Evolutionary conservation across 331 rosid species (phyloP).

Genomic region (Erythrophleum ivorense): DNA sequence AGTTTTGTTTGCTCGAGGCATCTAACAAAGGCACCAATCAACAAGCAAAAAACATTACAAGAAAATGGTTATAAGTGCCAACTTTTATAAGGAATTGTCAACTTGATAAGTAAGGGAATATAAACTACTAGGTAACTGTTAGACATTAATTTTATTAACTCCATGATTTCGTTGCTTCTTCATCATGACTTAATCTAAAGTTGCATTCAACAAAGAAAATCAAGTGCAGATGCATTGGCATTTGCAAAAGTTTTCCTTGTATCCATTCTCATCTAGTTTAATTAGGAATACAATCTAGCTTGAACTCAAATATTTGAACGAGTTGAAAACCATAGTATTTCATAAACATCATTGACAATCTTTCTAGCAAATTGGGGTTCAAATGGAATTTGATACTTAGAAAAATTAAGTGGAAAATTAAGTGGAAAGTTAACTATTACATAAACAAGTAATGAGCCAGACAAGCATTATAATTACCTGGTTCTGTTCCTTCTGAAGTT

Average conservation of each 20-base stretch:
- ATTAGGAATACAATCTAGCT: conserved; percentile 12
- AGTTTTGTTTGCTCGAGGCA: conserved; percentile 76
- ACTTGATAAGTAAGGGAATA: neutral
- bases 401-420: conserved; percentile 23
- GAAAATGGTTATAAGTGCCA: neutral
- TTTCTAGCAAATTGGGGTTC: neutral
- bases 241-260: neutral
- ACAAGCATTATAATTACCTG: conserved; percentile 58
- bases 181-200: neutral
- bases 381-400: conserved; percentile 15
- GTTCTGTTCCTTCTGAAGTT: conserved; percentile 65
- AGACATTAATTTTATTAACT: conserved; percentile 10
- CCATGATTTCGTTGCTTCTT: neutral
- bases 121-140: neutral
- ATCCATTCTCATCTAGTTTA: conserved; percentile 13
- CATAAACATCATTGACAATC: neutral
- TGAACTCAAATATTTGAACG: neutral
- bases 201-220: neutral
- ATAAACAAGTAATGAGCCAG: conserved; percentile 5
- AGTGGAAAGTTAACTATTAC: conserved; percentile 5
- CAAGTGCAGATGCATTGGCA: conserved; percentile 4
- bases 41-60: conserved; percentile 11
- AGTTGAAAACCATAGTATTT: neutral
- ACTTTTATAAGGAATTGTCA: neutral
- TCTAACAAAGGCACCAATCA: conserved; percentile 46